Evolutionary conservation across 1,284 basidiomycete genomes (phyloP), one percentile per base, ranked within the genome.

Genomic region (Tetrapyrgos nigripes): DNA sequence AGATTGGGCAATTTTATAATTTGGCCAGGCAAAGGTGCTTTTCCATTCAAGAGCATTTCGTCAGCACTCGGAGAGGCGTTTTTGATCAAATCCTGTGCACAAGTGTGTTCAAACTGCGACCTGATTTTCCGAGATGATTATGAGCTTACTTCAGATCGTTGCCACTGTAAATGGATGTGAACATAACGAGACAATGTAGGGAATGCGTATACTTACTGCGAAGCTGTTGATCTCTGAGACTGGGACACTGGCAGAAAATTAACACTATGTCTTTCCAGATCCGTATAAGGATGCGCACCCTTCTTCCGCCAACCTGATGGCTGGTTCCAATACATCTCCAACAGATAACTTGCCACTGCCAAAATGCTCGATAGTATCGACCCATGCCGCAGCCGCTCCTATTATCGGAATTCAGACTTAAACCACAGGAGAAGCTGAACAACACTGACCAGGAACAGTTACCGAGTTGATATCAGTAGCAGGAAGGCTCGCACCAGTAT

Each of bases 301-400:
- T 75, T 94, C 89, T 70, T 94, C 90, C 8, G 94, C 94, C 53
- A 97, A 78, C 33, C 87, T 79, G 59, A 94, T 95, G 0, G 92
- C 93, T 44, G 97, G 97, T 19, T 80, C 91, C 33, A 98, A 81
- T n/a, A 96, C 83, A n/a, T 98, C 91, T 3, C 82, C 83, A 53
- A 96, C 74, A 4, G 83, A 83, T 1, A 98, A 69, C 55, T 86
- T 91, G n/a, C 93, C 91, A 62, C 87, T 92, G 11, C 97, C 97
- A 57, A 97, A 87, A 53, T 82, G 79, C 57, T 91, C 85, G 48
- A 97, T 82, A 0, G 94, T 93, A 72, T 97, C 97, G 29, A 92
- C 82, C 96, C 96, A 98, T 11, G 94, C 93, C 21, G 94, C 93
- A 1, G 96, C 92, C 19, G 93, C 92, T 48, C 96, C 95, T 90